A percentile compares a stretch with the other conserved stretches of the same genome.
phyloP scores from a whole-genome alignment of 805 yeast genomes.

The Sugiyamaella floridensis region DNA sequence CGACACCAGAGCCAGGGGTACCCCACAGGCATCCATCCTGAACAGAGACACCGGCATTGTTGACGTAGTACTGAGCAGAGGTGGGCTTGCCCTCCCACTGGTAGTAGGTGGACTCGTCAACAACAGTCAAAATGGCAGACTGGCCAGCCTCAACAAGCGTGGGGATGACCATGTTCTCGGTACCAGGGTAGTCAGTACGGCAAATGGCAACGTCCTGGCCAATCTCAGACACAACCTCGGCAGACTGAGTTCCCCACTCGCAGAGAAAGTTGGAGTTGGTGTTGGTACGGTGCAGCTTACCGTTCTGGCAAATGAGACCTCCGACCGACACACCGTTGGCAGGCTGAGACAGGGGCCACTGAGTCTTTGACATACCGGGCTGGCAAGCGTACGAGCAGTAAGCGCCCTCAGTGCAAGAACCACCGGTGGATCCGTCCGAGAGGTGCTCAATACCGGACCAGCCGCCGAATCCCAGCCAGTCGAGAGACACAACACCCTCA shows the following conservation, averaged over 20 bases:
- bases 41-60: conserved; percentile 86
- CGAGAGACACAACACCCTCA: conserved; percentile 72
- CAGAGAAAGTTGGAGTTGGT: conserved; percentile 61
- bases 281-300: conserved; percentile 80
- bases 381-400: conserved; percentile 98
- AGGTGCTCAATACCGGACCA: conserved; percentile 63
- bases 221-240: conserved; percentile 60
- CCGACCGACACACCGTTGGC: conserved; percentile 85
- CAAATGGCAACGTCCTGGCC: conserved; percentile 74
- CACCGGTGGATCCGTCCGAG: conserved; percentile 49
- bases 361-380: conserved; percentile 98
- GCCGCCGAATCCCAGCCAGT: conserved; percentile 73
- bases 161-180: conserved; percentile 97
- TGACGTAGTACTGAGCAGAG: conserved; percentile 94
- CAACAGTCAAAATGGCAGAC: conserved; percentile 65
- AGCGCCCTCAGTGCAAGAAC: conserved; percentile 74
- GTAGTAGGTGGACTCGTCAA: conserved; percentile 71
- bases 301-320: conserved; percentile 80
- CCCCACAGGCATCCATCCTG: conserved; percentile 97
- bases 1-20: conserved; percentile 63
- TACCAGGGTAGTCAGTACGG: conserved; percentile 99
- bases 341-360: conserved; percentile 91
- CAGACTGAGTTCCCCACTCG: conserved; percentile 75
- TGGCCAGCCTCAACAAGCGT: conserved; percentile 70
- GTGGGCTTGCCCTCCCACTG: conserved; percentile 74